phyloP scores from a whole-genome alignment of 2,329 filamentous ascomycete species.

The Xylaria sp. region DNA sequence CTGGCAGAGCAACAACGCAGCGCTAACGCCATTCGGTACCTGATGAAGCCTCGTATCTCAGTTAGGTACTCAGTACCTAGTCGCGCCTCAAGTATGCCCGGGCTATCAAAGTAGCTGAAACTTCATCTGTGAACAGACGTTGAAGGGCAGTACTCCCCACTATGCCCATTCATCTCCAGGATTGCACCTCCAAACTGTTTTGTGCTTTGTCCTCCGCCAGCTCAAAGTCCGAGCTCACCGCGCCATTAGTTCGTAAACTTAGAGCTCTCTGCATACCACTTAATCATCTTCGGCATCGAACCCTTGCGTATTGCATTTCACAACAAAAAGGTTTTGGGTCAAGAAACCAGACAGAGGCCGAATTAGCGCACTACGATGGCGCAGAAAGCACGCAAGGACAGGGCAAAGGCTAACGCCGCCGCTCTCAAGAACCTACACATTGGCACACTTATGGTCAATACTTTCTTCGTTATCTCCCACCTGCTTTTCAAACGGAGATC shows the following conservation, averaged over 20 bases:
- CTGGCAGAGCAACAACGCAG: slow-evolving; percentile 46
- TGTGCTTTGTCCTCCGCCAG: neutral
- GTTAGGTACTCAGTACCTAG: neutral
- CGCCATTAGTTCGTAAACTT: neutral
- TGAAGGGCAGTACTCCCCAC: neutral
- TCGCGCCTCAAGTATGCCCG: neutral
- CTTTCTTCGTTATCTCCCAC: slow-evolving; percentile 75
- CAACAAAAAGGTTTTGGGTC: neutral
- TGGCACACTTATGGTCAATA: slow-evolving; percentile 73
- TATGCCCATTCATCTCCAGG: no score
- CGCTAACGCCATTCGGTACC: slow-evolving; percentile 30
- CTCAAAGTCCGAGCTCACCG: neutral
- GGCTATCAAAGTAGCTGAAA: neutral
- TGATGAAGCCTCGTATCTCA: slow-evolving; percentile 9
- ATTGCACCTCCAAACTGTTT: no score
- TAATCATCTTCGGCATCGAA: neutral
- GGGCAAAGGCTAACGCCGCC: slow-evolving; percentile 77
- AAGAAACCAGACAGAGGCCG: neutral
- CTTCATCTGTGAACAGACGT: neutral
- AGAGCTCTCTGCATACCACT: neutral
- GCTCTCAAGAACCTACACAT: slow-evolving; percentile 83
- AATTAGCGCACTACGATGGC: slow-evolving; percentile 52
- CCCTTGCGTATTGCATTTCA: neutral
- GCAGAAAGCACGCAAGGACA: slow-evolving; percentile 67
- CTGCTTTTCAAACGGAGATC: slow-evolving; percentile 70